Evolutionary conservation across 768 basidiomycete species (phyloP).

Genomic region (Suillus brevipes): DNA sequence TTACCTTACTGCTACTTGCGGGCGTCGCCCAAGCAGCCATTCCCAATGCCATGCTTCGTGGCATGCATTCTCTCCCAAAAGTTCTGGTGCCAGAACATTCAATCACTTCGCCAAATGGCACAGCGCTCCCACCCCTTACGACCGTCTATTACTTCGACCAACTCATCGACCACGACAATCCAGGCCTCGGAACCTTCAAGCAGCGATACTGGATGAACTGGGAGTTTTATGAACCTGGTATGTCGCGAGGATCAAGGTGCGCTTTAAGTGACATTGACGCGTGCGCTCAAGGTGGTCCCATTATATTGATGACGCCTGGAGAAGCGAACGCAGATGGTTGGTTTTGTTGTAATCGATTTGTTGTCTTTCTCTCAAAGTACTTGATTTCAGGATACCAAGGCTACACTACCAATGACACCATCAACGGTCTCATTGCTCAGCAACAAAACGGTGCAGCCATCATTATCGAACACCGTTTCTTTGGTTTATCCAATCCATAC

Average conservation of each 20-base stretch:
- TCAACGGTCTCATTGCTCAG: constrained; percentile 46
- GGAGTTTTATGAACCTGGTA: not conserved
- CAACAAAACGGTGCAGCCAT: constrained; percentile 53
- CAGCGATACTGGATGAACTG: not conserved
- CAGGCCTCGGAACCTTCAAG: not conserved
- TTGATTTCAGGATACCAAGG: constrained; percentile 29
- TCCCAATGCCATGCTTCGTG: not conserved
- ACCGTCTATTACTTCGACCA: not conserved
- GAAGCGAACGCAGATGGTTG: not conserved
- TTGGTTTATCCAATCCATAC: constrained; percentile 71
- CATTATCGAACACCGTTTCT: constrained; percentile 73
- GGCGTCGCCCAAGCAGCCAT: not conserved
- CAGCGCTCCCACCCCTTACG: not conserved
- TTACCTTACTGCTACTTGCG: not conserved
- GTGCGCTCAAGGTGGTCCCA: not conserved
- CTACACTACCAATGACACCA: constrained; percentile 65
- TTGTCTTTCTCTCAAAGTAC: not conserved
- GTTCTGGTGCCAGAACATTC: not conserved
- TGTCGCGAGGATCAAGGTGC: not conserved
- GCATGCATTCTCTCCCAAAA: not conserved
- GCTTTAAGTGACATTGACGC: not conserved
- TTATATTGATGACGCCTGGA: not conserved
- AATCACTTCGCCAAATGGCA: not conserved
- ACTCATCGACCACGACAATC: not conserved
- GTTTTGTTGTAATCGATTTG: not conserved